Evolutionary conservation across 768 basidiomycete species (phyloP), one percentile per base, ranked within the genome.

Genomic region (Chiua virens): DNA sequence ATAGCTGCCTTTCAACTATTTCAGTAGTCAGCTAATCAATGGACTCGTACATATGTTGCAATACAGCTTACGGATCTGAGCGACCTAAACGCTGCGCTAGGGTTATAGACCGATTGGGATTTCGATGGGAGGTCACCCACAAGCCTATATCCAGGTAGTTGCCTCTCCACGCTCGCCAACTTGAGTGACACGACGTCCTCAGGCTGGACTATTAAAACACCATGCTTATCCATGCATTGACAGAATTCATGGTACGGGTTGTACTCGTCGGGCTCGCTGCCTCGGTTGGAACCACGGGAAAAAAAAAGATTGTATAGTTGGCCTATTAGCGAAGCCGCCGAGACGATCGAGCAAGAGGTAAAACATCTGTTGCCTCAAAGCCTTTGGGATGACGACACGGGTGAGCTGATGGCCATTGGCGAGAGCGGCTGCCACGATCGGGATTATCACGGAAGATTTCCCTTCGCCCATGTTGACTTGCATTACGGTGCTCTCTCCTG

Each of bases 391-490:
- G 3, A 81, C 62, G 20, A 81, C 71, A 27, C 79, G 72, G 32
- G 73, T 72, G 3, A 81, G 66, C 28, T 60, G 70, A 2, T 65
- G 15, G 5, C 74, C 72, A 56, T 80, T 64, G 0, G 79, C 74
- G 18, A 80, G 64, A 8, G 66, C 58, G 1, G 71, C 59, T 0
- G 72, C 62, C 5, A 71, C 65, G 28, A 80, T 63, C 5, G 79
- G 79, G 7, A 80, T 70, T 27, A 81, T 71, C 10, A 71, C 70
- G 0, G 69, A 71, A 3, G 69, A 67, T 53, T 81, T 81, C 2
- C 80, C 80, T 48, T 83, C 81, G 3, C 80, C 80, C 80, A 83
- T 82, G 40, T 81, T 80, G 15, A 81, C 70, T 47, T 81, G 79
- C 14, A 75, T 61, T 8, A 69, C 57, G 0, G 72, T 71, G 45